These are phyloP conservation scores for Fusarium agapanthi DNA, from an alignment of 2,329 filamentous ascomycete genomes.

Conservation along the genomic window DNA sequence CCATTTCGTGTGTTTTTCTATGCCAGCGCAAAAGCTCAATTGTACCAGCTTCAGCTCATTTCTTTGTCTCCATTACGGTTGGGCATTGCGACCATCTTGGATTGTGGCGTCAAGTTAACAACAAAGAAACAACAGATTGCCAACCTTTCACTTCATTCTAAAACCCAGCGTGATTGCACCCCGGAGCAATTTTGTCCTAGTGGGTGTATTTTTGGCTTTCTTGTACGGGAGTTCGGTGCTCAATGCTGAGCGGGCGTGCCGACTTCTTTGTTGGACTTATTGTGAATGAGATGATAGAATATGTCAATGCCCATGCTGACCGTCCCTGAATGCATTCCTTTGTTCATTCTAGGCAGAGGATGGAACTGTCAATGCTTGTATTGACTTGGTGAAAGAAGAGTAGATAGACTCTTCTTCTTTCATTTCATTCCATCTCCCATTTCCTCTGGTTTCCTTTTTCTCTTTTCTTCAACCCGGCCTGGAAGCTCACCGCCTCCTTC, in stretches of 20 bases:
- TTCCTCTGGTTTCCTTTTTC: neutral
- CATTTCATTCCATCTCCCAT: neutral
- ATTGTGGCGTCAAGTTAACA: constrained; percentile 23
- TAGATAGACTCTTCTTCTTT: neutral
- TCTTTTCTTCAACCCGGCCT: neutral
- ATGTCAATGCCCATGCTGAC: constrained; percentile 4
- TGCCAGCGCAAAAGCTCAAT: neutral
- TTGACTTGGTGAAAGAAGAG: neutral
- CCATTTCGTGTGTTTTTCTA: neutral
- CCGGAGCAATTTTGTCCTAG: neutral
- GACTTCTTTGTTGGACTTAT: constrained; percentile 36
- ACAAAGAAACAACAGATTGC: constrained; percentile 31
- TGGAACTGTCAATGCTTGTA: neutral
- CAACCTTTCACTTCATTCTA: neutral
- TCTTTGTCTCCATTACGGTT: constrained; percentile 12
- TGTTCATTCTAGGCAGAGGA: constrained; percentile 14
- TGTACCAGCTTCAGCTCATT: neutral
- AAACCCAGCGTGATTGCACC: neutral
- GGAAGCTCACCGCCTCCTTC: neutral
- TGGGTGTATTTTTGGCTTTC: neutral
- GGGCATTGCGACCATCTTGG: neutral
- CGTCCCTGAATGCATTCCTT: neutral
- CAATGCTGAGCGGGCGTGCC: constrained; percentile 3
- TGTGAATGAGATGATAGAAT: constrained; percentile 3
- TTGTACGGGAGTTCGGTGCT: neutral